Conservation (phyloP, 805 yeast genomes). For the Candida silvicultrix region DNA sequence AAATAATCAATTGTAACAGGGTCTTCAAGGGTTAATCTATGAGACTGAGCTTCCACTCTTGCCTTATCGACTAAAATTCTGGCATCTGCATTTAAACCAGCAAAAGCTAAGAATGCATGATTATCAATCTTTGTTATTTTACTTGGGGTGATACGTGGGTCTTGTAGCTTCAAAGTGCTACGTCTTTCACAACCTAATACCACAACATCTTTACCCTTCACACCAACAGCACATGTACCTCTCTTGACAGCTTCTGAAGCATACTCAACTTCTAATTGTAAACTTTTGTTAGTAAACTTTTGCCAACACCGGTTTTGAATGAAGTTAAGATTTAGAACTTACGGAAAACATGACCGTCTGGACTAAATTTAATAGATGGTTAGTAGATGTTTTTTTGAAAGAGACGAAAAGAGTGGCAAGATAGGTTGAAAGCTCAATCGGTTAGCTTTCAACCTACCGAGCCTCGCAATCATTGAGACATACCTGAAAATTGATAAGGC, state of each 20-base stretch:
- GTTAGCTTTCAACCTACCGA: no score
- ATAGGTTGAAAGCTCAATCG: neutral
- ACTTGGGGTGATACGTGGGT: conserved; percentile 92
- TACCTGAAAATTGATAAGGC: conserved; percentile 95
- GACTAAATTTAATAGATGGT: conserved; percentile 39
- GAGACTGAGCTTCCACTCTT: conserved; percentile 93
- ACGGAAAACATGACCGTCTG: conserved; percentile 98
- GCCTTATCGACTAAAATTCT: conserved; percentile 92
- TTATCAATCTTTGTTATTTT: conserved; percentile 88
- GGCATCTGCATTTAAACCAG: conserved; percentile 98
- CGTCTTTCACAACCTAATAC: conserved; percentile 96
- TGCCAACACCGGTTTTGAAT: no score
- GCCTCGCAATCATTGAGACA: conserved; percentile 25
- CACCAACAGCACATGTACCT: conserved; percentile 98
- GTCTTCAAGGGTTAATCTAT: conserved; percentile 89
- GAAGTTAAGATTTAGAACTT: no score
- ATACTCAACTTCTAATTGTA: conserved; percentile 74
- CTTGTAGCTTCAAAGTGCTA: conserved; percentile 91
- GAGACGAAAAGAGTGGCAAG: conserved; percentile 5
- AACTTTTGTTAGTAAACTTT: neutral
- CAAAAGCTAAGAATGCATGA: conserved; percentile 89
- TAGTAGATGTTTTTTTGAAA: conserved; percentile 21
- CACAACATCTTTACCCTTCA: conserved; percentile 82
- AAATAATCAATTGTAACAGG: conserved; percentile 87
- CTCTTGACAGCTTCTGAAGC: conserved; percentile 97